These are phyloP conservation scores for Eragrostis nindensis DNA, from an alignment of 176 grass and related monocot genomes.

Conservation along the genomic window DNA sequence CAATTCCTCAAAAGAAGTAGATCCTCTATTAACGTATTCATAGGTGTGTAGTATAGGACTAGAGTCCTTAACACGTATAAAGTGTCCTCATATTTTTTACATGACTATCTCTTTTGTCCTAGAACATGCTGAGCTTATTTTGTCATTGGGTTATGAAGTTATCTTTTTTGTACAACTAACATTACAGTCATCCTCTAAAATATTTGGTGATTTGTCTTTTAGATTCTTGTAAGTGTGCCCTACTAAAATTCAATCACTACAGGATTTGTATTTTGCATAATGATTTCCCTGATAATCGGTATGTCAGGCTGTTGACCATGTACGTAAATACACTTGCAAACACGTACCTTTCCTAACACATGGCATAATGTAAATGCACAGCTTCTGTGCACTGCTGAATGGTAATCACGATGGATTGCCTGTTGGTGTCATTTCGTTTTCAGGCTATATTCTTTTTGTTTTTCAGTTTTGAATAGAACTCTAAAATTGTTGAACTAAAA, in stretches of 20 bases:
- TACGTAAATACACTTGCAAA: conserved; percentile 6
- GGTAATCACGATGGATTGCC: conserved; percentile 15
- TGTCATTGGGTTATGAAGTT: conserved; percentile 1
- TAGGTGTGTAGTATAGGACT: too few relatives aligned
- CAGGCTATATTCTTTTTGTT: background rate
- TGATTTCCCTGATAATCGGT: background rate
- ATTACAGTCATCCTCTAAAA: background rate
- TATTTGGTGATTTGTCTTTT: background rate
- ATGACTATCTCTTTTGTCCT: background rate
- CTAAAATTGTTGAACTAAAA: background rate
- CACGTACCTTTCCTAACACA: background rate
- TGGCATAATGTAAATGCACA: background rate
- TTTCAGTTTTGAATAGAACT: conserved; percentile 1
- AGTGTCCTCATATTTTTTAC: conserved; percentile 12
- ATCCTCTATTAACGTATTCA: conserved; percentile 27
- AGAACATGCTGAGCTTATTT: background rate
- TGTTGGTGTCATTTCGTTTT: conserved; percentile 27
- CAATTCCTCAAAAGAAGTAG: conserved; percentile 7
- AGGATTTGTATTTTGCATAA: conserved; percentile 3
- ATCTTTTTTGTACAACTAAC: background rate
- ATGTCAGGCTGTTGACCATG: background rate
- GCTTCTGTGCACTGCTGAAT: conserved; percentile 14
- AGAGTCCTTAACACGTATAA: too few relatives aligned
- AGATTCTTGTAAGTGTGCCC: background rate
- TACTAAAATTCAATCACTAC: conserved; percentile 9